phyloP scores from a whole-genome alignment of 352 stramenopile species.

The Globisporangium okanoganense region DNA sequence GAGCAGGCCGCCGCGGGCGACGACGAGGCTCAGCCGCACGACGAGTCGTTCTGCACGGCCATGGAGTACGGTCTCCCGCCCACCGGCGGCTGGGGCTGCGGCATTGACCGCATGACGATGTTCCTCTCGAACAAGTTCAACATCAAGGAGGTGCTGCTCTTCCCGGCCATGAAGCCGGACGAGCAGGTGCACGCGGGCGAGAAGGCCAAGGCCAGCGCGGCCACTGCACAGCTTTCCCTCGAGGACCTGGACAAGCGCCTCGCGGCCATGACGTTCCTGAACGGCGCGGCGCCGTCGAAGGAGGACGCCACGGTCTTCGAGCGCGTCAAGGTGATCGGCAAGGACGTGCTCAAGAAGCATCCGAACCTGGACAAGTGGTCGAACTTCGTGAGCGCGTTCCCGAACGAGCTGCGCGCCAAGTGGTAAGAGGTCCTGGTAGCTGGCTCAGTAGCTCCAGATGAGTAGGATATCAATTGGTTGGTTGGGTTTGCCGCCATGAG shows the following conservation, averaged over 20 bases:
- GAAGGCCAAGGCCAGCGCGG: slow-evolving; percentile 1
- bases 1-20: slow-evolving; percentile 75
- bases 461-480: not conserved
- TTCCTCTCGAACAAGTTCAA: slow-evolving; percentile 93
- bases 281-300: slow-evolving; percentile 67
- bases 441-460: not conserved
- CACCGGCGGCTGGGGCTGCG: slow-evolving; percentile 96
- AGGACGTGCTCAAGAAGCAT: slow-evolving; percentile 71
- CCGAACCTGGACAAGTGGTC: slow-evolving; percentile 75
- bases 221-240: slow-evolving; percentile 17
- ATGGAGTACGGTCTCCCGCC: slow-evolving; percentile 98
- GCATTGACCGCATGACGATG: slow-evolving; percentile 98
- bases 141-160: slow-evolving; percentile 99
- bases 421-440: slow-evolving; percentile 35
- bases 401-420: slow-evolving; percentile 69
- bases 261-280: slow-evolving; percentile 52
- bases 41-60: slow-evolving; percentile 93
- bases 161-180: slow-evolving; percentile 99
- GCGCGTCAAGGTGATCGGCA: slow-evolving; percentile 72
- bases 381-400: slow-evolving; percentile 70
- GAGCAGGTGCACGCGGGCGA: slow-evolving; percentile 40
- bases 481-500: not conserved
- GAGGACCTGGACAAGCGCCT: slow-evolving; percentile 71
- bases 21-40: slow-evolving; percentile 87
- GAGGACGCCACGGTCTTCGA: slow-evolving; percentile 64